Evolutionary conservation across 495 filamentous ascomycete genomes (phyloP), one percentile per base, ranked within the genome.

Genomic region (Pyrenula aspistea): DNA sequence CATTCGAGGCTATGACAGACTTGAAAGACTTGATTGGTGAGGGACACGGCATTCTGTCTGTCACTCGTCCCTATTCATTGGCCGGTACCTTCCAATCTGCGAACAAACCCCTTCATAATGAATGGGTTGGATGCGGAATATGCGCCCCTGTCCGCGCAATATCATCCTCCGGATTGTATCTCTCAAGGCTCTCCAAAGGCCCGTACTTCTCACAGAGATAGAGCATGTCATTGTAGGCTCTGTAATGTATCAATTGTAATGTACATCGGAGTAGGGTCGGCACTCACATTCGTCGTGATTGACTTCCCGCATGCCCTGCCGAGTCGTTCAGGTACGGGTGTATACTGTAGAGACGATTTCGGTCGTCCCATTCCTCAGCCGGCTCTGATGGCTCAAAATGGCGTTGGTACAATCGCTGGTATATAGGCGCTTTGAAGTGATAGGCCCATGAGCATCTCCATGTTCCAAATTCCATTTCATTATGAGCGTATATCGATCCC

Each of bases 401-500:
- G 4, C 59, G 56, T 21, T 68, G 64, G 60, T 75, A 77, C 24
- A 72, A 68, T 24, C 57, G 56, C 22, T 72, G 10, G 57, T 76
- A 76, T 24, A 69, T 65, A 49, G 57, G 56, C 2, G 65, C 71
- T 57, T 76, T 76, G 58, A 61, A 61, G 57, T 79, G 73, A 52
- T 73, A 71, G 15, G 63, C 61, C 24, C 71, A 70, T 10, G 61
- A 55, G 73, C 75, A 76, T 54, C 73, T 72, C n/a, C 74, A 70
- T 25, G 77, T 68, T 60, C 77, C 73, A 56, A 77, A 75, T 73
- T 51, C 50, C 72, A 72, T 73, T 56, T 80, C 77, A 49, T 78
- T 74, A 54, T 81, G 77, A 0, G 68, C 76, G 61, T 72, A 81
- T 59, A 73, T 74, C 1, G 54, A 68, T 49, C 68, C 66, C 0